A percentile compares a stretch with the other conserved stretches of the same genome.
Conservation (phyloP, 2,329 filamentous ascomycete species). For the Mycogone perniciosa region DNA sequence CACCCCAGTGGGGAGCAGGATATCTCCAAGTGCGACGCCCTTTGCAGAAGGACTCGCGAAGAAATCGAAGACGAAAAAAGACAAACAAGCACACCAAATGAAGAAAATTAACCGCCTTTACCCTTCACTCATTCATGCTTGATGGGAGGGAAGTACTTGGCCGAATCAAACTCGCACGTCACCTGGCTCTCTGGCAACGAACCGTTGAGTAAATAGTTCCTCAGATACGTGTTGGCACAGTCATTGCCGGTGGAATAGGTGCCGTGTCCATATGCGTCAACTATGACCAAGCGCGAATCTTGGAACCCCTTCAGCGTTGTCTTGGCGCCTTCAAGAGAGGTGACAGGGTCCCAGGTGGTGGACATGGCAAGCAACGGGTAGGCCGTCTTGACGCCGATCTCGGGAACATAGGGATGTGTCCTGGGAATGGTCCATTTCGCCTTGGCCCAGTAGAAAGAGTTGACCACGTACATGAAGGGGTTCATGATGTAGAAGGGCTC, state of each 20-base stretch:
- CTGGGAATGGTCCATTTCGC: slow-evolving; percentile 25
- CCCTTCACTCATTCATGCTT: slow-evolving; percentile 7
- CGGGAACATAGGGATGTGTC: slow-evolving; percentile 24
- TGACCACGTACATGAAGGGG: slow-evolving; percentile 24
- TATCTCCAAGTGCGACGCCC: no score
- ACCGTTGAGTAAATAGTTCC: slow-evolving; percentile 32
- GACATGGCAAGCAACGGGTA: slow-evolving; percentile 28
- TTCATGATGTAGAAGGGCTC: slow-evolving; percentile 27
- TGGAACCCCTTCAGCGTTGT: slow-evolving; percentile 30
- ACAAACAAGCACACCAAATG: slow-evolving; percentile 23
- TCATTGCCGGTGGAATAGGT: slow-evolving; percentile 31
- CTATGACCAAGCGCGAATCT: slow-evolving; percentile 33
- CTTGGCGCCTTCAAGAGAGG: slow-evolving; percentile 35
- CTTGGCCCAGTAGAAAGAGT: slow-evolving; percentile 25
- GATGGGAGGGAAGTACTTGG: neutral
- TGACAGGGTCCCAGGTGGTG: slow-evolving; percentile 42
- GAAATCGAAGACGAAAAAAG: slow-evolving; percentile 27
- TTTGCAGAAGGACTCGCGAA: neutral
- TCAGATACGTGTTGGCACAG: slow-evolving; percentile 30
- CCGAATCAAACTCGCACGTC: slow-evolving; percentile 17
- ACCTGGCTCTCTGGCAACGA: slow-evolving; percentile 30
- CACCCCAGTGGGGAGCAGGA: no score
- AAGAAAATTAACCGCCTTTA: no score
- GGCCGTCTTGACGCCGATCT: slow-evolving; percentile 26
- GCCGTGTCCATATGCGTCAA: slow-evolving; percentile 39